A percentile compares a stretch with the other conserved stretches of the same genome.
Evolutionary conservation across 805 yeast genomes (phyloP).

Genomic region (Metschnikowia colocasiae): DNA sequence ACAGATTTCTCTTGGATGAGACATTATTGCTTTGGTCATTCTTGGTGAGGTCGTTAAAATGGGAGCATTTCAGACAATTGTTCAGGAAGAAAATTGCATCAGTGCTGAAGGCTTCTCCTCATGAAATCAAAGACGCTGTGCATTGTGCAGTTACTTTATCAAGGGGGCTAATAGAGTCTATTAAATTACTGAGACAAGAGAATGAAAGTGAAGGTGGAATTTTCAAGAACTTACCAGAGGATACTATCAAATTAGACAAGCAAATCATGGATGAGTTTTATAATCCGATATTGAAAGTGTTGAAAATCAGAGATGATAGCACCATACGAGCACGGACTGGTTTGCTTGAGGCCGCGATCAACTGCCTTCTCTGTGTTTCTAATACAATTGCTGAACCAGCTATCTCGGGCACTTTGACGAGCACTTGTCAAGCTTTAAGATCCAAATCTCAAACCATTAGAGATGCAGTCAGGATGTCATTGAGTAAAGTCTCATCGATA

Average conservation of each 20-base stretch:
- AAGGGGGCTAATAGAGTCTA: slow-evolving; percentile 42
- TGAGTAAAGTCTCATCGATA: slow-evolving; percentile 58
- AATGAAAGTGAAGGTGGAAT: slow-evolving; percentile 9
- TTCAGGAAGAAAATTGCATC: slow-evolving; percentile 61
- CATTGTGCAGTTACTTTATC: slow-evolving; percentile 56
- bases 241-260: slow-evolving; percentile 24
- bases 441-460: slow-evolving; percentile 83
- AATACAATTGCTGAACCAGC: slow-evolving; percentile 51
- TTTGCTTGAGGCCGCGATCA: slow-evolving; percentile 73
- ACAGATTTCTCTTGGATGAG: slow-evolving; percentile 61
- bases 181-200: slow-evolving; percentile 18
- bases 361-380: slow-evolving; percentile 60
- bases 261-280: slow-evolving; percentile 55
- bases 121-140: slow-evolving; percentile 54
- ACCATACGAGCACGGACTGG: slow-evolving; percentile 73
- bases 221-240: slow-evolving; percentile 27
- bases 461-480: slow-evolving; percentile 75
- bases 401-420: slow-evolving; percentile 79
- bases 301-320: slow-evolving; percentile 70
- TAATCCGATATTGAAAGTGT: slow-evolving; percentile 56
- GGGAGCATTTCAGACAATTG: slow-evolving; percentile 79
- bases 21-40: slow-evolving; percentile 59
- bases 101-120: slow-evolving; percentile 35
- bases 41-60: slow-evolving; percentile 56
- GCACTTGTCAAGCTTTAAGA: slow-evolving; percentile 83